Percentiles rank a stretch among this genome's conserved stretches.
Evolutionary conservation across 2,329 filamentous ascomycete species (phyloP).

Genomic region (Calcarisporium arbuscula): DNA sequence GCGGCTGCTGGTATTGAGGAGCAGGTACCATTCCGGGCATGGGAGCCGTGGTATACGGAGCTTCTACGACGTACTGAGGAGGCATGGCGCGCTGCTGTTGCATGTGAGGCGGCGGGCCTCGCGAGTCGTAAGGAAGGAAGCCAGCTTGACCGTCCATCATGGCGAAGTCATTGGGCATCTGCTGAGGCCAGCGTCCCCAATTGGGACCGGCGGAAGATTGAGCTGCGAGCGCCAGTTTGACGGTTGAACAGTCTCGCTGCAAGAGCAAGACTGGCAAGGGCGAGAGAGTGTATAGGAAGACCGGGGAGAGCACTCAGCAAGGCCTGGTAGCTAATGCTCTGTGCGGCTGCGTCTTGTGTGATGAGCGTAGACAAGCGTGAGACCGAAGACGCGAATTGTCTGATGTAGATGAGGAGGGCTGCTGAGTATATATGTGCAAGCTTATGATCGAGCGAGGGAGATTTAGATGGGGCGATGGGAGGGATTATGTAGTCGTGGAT

Average conservation of each 20-base stretch:
- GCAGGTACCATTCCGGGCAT: conserved; percentile 35
- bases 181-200: conserved; percentile 52
- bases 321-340: no score
- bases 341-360: no score
- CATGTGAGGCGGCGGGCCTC: conserved; percentile 26
- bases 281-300: background rate
- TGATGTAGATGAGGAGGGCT: no score
- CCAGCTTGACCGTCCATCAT: conserved; percentile 42
- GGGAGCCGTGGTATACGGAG: conserved; percentile 36
- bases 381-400: no score
- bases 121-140: conserved; percentile 45
- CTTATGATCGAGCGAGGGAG: no score
- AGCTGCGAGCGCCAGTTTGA: conserved; percentile 41
- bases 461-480: no score
- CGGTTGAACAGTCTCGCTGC: no score
- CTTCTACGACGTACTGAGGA: conserved; percentile 40
- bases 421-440: no score
- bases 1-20: conserved; percentile 37
- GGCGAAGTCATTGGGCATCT: conserved; percentile 39
- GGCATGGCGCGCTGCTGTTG: conserved; percentile 38
- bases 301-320: no score
- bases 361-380: no score
- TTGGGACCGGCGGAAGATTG: conserved; percentile 36
- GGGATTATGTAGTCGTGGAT: no score
- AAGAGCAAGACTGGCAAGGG: background rate